Conservation (phyloP, 2,329 filamentous ascomycete genomes). For the Ascochyta lentis region DNA sequence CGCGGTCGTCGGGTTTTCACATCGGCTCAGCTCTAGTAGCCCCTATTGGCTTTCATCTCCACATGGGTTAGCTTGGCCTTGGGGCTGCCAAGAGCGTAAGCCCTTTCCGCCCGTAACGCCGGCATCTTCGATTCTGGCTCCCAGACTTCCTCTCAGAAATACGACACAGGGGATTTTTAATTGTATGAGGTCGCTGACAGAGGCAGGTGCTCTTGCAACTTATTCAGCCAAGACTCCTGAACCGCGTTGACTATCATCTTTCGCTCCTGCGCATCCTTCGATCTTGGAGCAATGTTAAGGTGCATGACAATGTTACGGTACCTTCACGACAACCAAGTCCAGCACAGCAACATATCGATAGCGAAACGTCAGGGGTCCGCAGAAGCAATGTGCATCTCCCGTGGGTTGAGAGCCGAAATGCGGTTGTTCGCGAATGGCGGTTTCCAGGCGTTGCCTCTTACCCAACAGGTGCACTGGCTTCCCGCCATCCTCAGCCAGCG, state of each 20-base stretch:
- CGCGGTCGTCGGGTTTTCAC: not conserved
- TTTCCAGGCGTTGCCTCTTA: constrained; percentile 1
- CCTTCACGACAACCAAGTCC: constrained; percentile 4
- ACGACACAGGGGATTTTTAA: constrained; percentile 1
- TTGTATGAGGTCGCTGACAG: constrained; percentile 2
- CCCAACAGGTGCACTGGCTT: constrained; percentile 7
- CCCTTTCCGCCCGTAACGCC: constrained; percentile 12
- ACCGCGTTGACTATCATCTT: not conserved
- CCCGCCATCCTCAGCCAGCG: constrained; percentile 7
- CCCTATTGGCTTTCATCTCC: constrained; percentile 21
- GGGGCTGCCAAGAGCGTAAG: constrained; percentile 9
- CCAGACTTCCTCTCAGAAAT: constrained; percentile 3
- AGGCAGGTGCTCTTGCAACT: constrained; percentile 2
- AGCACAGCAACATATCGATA: constrained; percentile 9
- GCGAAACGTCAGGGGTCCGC: constrained; percentile 6
- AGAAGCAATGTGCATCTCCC: constrained; percentile 12
- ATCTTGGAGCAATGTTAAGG: not conserved
- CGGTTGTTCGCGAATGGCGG: not conserved
- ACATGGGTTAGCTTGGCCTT: constrained; percentile 15
- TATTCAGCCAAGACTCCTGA: constrained; percentile 1
- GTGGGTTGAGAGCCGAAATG: constrained; percentile 2
- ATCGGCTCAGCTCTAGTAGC: constrained; percentile 5
- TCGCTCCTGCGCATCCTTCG: not conserved
- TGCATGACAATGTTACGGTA: not conserved
- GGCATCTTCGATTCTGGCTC: constrained; percentile 5